Conservation (phyloP, 2,329 filamentous ascomycete species). For the Fusarium compactum region DNA sequence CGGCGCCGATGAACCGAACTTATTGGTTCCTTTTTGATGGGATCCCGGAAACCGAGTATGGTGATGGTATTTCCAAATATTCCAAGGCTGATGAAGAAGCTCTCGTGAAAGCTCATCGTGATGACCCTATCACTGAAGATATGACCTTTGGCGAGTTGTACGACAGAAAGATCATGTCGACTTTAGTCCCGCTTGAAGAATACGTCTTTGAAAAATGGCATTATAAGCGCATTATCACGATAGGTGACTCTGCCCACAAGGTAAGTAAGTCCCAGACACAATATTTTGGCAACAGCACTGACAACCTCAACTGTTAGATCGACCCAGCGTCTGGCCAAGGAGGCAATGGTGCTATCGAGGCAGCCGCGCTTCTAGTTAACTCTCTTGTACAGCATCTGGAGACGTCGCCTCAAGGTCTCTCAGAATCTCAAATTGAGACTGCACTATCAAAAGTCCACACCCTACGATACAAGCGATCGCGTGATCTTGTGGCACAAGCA, state of each 20-base stretch:
- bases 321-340: conserved; percentile 6
- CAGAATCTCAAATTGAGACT: background rate
- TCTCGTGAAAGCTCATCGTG: background rate
- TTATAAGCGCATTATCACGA: background rate
- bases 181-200: background rate
- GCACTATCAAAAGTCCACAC: background rate
- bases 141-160: background rate
- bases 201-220: conserved; percentile 11
- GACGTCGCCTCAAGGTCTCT: background rate
- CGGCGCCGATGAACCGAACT: background rate
- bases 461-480: background rate
- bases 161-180: background rate
- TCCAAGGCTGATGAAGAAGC: background rate
- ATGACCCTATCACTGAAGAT: background rate
- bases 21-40: conserved; percentile 15
- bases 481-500: background rate
- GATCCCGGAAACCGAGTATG: background rate
- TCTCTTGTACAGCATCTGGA: background rate
- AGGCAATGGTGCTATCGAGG: conserved; percentile 8
- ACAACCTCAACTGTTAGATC: background rate
- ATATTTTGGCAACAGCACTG: too few relatives aligned
- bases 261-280: background rate
- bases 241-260: conserved; percentile 11
- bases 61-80: background rate
- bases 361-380: background rate